Evolutionary conservation across 2,329 filamentous ascomycete genomes (phyloP), one percentile per base, ranked within the genome.

Genomic region (Neopestalotiopsis sp.): DNA sequence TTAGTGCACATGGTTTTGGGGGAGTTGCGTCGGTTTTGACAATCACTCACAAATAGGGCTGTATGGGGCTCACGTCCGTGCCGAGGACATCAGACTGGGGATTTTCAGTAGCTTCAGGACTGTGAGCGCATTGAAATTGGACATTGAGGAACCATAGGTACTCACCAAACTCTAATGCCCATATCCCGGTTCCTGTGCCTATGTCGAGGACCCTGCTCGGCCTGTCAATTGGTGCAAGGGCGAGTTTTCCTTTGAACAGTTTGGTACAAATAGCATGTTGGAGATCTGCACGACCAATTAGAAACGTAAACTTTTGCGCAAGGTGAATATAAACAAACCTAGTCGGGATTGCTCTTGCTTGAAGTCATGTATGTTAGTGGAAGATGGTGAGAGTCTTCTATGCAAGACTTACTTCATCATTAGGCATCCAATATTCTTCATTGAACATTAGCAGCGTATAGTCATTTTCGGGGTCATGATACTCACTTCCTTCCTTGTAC

Each of bases 161-260:
- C 45, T 3, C 9, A 53, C 45, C 45, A 4, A 53, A 53, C 9
- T 53, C 45, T 53, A 40, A 65, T 61, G 28, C 66, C 70, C 71
- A 57, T 73, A 75, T 34, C 76, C 75, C 32, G 75, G 45, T 53
- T 73, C 73, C 76, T 1, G 76, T 78, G 45, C 76, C 76, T 17
- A 77, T 42, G 61, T 78, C 76, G 24, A 78, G 69, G 30, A 78
- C 74, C 14, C 70, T 61, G 24, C 69, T 58, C 13, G 71, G 71
- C 2, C 63, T 42, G 10, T 70, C 66, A 24, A 73, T 68, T 5
- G 74, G 74, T 5, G 74, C 74, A 1, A 74, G 63, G 30, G 68
- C 68, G 2, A 74, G 69, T 40, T 73, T 68, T 13, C 70, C 64
- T 38, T 24, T 67, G 4, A 53, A 53, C 0, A 53, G 6, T 17